Percentiles rank a stretch among this genome's conserved stretches.
Conservation (phyloP, 1,284 basidiomycete genomes). For the Stereum hirsutum region DNA sequence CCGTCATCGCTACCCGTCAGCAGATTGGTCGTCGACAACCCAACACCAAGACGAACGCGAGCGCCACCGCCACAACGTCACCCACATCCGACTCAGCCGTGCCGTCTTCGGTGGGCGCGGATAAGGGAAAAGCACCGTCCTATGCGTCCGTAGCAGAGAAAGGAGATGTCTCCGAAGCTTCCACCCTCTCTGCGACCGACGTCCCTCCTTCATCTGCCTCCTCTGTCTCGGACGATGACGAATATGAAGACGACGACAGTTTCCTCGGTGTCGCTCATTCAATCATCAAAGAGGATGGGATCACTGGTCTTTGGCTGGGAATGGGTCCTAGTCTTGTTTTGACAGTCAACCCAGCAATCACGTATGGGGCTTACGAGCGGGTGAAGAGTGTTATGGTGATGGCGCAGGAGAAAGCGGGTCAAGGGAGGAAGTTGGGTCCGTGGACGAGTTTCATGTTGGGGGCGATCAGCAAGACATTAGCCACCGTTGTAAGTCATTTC, state of each 20-base stretch:
- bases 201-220: too few relatives aligned
- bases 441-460: slow-evolving; percentile 82
- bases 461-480: slow-evolving; percentile 92
- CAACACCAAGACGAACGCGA: slow-evolving; percentile 9
- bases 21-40: slow-evolving; percentile 55
- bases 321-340: slow-evolving; percentile 89
- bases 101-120: too few relatives aligned
- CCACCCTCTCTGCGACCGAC: neutral
- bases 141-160: neutral
- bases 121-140: slow-evolving; percentile 13
- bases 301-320: slow-evolving; percentile 91
- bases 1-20: slow-evolving; percentile 96
- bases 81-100: too few relatives aligned
- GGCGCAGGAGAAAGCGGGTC: slow-evolving; percentile 39
- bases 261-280: slow-evolving; percentile 78
- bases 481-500: slow-evolving; percentile 74
- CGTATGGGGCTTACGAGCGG: slow-evolving; percentile 93
- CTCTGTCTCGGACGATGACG: too few relatives aligned
- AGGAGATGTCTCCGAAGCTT: neutral
- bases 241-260: slow-evolving; percentile 43
- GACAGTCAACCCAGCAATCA: slow-evolving; percentile 96
- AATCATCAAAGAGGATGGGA: slow-evolving; percentile 89
- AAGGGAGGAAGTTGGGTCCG: slow-evolving; percentile 59
- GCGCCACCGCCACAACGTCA: slow-evolving; percentile 23
- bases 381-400: slow-evolving; percentile 67